A percentile compares a stretch with the other conserved stretches of the same genome.
Evolutionary conservation across 768 basidiomycete species (phyloP).

Genomic region (Gymnopilus dilepis): DNA sequence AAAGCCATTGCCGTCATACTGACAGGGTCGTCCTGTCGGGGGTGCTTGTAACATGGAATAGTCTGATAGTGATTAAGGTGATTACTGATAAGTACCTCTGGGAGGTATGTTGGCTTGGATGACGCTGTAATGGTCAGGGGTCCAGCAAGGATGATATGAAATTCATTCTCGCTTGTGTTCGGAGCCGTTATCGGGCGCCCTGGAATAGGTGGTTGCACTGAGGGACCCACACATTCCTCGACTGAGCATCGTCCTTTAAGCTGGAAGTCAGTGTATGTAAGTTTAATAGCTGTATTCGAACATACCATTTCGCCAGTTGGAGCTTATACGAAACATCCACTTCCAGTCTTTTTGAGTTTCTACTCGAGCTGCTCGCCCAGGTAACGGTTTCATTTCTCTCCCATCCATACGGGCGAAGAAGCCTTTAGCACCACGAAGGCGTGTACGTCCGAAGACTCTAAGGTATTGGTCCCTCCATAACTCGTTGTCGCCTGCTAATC

Average conservation of each 20-base stretch:
- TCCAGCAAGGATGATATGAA: slow-evolving; percentile 64
- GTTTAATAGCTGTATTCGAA: slow-evolving; percentile 5
- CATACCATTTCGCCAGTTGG: slow-evolving; percentile 81
- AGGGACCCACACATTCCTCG: slow-evolving; percentile 32
- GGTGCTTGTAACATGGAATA: slow-evolving; percentile 44
- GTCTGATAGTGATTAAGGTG: slow-evolving; percentile 40
- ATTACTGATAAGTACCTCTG: slow-evolving; percentile 44
- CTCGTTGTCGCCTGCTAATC: slow-evolving; percentile 72
- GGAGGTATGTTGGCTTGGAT: slow-evolving; percentile 38
- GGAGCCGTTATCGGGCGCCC: neutral
- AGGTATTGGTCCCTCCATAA: slow-evolving; percentile 76
- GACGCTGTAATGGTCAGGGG: slow-evolving; percentile 63
- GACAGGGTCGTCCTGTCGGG: slow-evolving; percentile 35
- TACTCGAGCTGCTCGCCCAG: slow-evolving; percentile 48
- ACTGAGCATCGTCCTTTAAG: slow-evolving; percentile 67
- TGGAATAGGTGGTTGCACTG: slow-evolving; percentile 9
- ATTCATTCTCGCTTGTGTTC: slow-evolving; percentile 5
- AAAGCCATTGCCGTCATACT: slow-evolving; percentile 70
- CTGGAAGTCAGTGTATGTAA: slow-evolving; percentile 20
- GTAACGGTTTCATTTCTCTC: slow-evolving; percentile 62
- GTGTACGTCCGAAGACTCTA: slow-evolving; percentile 64
- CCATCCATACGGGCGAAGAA: slow-evolving; percentile 62
- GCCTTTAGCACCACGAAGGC: slow-evolving; percentile 72
- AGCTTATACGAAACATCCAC: slow-evolving; percentile 86
- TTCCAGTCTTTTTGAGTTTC: slow-evolving; percentile 72